Evolutionary conservation across 768 basidiomycete species (phyloP).

Genomic region (Gyrodon lividus): DNA sequence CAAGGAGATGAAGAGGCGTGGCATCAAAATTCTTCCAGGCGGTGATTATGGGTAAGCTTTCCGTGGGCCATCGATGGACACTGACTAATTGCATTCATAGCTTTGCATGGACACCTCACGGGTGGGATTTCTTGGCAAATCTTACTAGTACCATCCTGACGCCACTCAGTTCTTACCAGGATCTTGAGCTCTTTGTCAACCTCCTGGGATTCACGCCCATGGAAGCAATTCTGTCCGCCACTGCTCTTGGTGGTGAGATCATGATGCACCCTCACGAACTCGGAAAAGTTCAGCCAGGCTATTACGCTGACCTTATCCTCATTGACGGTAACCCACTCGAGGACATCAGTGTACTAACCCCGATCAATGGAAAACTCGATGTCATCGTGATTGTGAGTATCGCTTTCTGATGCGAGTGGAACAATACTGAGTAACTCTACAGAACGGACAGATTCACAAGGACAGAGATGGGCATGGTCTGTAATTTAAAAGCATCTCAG

Average conservation of each 20-base stretch:
- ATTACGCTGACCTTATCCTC: constrained; percentile 37
- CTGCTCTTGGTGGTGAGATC: constrained; percentile 36
- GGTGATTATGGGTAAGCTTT: constrained; percentile 36
- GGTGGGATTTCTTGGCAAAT: constrained; percentile 10
- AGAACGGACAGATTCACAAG: constrained; percentile 31
- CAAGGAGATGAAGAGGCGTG: constrained; percentile 37
- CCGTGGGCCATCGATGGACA: neutral
- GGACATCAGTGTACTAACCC: constrained; percentile 33
- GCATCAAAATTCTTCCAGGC: constrained; percentile 37
- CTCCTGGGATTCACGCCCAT: constrained; percentile 35
- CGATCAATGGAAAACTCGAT: constrained; percentile 32
- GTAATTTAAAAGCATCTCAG: too few species aligned
- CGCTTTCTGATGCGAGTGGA: neutral
- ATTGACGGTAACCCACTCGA: constrained; percentile 37
- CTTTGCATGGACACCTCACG: constrained; percentile 34
- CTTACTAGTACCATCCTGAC: neutral
- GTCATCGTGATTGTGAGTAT: constrained; percentile 34
- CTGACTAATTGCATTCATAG: constrained; percentile 9
- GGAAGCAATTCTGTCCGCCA: constrained; percentile 37
- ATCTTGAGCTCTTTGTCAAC: constrained; percentile 38
- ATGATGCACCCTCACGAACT: constrained; percentile 37
- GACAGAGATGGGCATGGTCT: neutral
- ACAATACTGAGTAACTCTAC: neutral
- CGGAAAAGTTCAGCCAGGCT: constrained; percentile 37
- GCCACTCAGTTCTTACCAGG: constrained; percentile 31